Evolutionary conservation across 2,329 filamentous ascomycete species (phyloP).

Genomic region (Cercospora janseana): DNA sequence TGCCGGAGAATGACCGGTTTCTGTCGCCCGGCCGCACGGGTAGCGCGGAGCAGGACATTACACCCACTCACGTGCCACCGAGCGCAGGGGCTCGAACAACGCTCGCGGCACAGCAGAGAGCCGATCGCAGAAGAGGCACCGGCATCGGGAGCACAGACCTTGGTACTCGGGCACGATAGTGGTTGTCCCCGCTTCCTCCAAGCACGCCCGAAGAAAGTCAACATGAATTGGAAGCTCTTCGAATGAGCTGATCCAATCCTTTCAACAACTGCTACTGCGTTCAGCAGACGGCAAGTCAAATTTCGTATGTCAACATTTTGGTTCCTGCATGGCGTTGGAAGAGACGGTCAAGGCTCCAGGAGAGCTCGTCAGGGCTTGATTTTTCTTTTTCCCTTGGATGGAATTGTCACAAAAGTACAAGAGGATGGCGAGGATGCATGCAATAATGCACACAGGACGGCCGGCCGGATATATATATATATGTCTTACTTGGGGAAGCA

Average conservation of each 20-base stretch:
- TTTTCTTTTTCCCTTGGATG: neutral
- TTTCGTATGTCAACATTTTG: conserved; percentile 4
- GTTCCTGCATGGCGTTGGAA: neutral
- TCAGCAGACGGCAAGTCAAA: neutral
- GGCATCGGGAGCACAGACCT: conserved; percentile 14
- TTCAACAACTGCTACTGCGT: neutral
- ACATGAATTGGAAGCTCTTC: conserved; percentile 1
- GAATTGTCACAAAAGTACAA: neutral
- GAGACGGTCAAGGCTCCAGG: conserved; percentile 1
- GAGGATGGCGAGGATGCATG: neutral
- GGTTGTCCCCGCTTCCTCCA: conserved; percentile 6
- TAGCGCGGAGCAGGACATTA: conserved; percentile 15
- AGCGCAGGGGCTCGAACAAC: conserved; percentile 19
- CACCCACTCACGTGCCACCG: conserved; percentile 24
- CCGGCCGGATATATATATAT: conserved; percentile 3
- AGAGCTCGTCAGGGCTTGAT: neutral
- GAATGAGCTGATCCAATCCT: neutral
- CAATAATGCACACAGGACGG: conserved; percentile 6
- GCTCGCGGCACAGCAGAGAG: conserved; percentile 14
- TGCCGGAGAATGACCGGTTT: conserved; percentile 15
- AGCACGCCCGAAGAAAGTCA: conserved; percentile 10
- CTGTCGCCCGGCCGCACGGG: conserved; percentile 11
- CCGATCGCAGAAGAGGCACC: conserved; percentile 11
- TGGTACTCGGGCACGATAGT: conserved; percentile 10
- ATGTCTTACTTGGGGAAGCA: neutral